Evolutionary conservation across 179 eudicot species (phyloP).

Genomic region (Corrigiola litoralis): DNA sequence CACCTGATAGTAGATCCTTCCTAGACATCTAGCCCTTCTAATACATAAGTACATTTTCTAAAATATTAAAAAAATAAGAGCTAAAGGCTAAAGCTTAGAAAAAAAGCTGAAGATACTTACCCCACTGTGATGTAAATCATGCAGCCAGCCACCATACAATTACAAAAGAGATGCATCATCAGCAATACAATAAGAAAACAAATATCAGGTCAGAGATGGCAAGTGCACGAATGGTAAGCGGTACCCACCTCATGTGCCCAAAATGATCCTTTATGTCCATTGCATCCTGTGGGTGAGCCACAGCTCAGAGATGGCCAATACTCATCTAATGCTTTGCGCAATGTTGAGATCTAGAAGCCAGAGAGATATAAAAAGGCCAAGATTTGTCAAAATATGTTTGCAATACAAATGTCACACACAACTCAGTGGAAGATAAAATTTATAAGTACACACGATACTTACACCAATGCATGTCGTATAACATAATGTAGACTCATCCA

Average conservation of each 20-base stretch:
- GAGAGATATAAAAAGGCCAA: neutral
- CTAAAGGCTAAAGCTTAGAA: neutral
- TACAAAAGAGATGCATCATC: conserved; percentile 24
- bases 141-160: conserved; percentile 38
- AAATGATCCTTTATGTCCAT: conserved; percentile 68
- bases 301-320: conserved; percentile 94
- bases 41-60: neutral
- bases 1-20: neutral
- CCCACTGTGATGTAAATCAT: conserved; percentile 57
- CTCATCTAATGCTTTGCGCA: conserved; percentile 43
- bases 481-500: too few species aligned
- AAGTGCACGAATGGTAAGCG: conserved; percentile 1
- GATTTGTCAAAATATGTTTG: neutral
- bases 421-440: neutral
- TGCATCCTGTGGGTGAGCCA: conserved; percentile 56
- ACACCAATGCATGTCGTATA: too few species aligned
- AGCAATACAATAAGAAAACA: conserved; percentile 24
- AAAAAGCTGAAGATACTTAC: conserved; percentile 45
- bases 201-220: neutral
- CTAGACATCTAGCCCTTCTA: neutral
- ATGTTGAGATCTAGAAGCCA: conserved; percentile 54
- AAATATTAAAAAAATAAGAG: neutral
- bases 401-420: neutral
- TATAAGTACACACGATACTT: neutral
- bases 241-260: conserved; percentile 89